Base-by-base conservation (phyloP, 2,329 filamentous ascomycete species). In the Nothomitra cinnamomea region DNA sequence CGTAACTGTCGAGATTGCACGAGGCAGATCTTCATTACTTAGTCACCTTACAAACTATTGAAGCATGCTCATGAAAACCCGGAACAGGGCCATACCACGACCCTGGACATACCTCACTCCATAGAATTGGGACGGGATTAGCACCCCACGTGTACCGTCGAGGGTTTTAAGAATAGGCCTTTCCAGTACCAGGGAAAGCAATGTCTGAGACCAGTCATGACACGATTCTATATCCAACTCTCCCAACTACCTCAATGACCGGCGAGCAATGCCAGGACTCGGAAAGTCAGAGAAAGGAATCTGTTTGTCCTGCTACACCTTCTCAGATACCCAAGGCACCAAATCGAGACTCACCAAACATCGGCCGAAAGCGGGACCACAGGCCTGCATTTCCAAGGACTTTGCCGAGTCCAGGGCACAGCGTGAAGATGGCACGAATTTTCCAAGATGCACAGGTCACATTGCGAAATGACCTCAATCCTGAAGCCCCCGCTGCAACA, bases 391-490 rank as follows among this genome's bases (percentile, higher is more conserved):
- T 48, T 25, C 25, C 24, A 25, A 51, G 49, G 49, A 25, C 49
- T 28, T 25, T 28, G 49, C 22, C 21, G n/a, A 51, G 25, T 51
- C 17, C 49, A 38, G 49, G 49, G 15, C 49, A 51, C 17, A 51
- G 49, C 49, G 8, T 32, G n/a, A 51, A 51, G 49, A 51, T 51
- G 49, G 49, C 49, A 12, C 49, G 32, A 17, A 51, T 51, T 17
- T 51, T 51, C 49, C 49, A 42, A 15, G 15, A 51, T 38, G 32
- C 49, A 7, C 49, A 51, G 17, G 32, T 25, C 36, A 24, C 49
- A 3, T 17, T 38, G 28, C 32, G 38, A 38, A 51, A 51, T 51
- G 38, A 42, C 17, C 24, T 28, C 28, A 17, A 48, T 13, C 19
- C 8, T n/a, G 7, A 17, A 25, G 43, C 5, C 7, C 28, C 22